These are phyloP conservation scores for Diaporthe destruens DNA, from an alignment of 2,329 filamentous ascomycete species.

Conservation along the genomic window DNA sequence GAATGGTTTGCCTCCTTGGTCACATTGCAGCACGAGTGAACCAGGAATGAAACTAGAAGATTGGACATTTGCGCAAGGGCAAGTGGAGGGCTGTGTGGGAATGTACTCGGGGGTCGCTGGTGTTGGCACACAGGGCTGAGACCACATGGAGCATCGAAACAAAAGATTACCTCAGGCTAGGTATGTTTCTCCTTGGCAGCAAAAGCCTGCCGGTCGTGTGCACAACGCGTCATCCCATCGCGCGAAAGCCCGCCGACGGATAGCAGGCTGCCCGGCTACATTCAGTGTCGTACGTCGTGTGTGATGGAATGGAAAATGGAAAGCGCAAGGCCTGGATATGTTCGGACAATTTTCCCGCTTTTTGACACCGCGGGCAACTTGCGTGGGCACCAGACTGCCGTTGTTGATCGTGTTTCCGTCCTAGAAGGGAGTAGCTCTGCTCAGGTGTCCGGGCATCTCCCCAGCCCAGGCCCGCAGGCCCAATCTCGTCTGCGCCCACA, in stretches of 20 bases:
- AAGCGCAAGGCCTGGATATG: background rate
- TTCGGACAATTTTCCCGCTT: background rate
- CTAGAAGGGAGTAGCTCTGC: background rate
- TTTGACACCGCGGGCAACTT: background rate
- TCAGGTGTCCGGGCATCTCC: no score
- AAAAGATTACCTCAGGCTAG: no score
- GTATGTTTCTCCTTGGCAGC: background rate
- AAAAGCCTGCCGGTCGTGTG: background rate
- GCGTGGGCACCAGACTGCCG: background rate
- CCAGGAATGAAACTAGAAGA: no score
- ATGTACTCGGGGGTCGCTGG: background rate
- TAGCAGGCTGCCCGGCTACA: constrained; percentile 15
- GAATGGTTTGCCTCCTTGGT: background rate
- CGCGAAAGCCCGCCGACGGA: background rate
- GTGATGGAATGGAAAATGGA: background rate
- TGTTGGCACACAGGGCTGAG: background rate
- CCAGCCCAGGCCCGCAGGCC: no score
- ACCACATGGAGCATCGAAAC: background rate
- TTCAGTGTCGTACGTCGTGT: constrained; percentile 3
- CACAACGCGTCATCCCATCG: background rate
- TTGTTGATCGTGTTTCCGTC: background rate
- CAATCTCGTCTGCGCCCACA: no score
- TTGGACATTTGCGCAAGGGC: background rate
- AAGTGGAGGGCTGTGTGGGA: background rate
- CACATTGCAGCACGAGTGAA: no score